These are phyloP conservation scores for Yarrowia sp. DNA, from an alignment of 805 yeast species.

Conservation along the genomic window DNA sequence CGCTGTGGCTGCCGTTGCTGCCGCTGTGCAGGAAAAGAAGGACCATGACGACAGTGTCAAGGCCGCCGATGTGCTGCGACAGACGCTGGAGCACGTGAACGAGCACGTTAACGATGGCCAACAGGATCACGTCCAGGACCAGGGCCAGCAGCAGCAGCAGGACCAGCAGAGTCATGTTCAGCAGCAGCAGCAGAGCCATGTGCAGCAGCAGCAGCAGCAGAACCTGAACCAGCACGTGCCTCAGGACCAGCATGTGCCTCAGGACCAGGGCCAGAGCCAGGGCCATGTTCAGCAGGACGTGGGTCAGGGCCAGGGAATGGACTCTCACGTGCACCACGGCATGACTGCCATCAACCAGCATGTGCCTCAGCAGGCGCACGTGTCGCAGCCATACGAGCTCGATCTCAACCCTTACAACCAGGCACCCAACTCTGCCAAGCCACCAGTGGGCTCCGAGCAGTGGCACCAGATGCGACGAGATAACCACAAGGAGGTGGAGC, in stretches of 20 bases:
- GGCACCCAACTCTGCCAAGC: slow-evolving; percentile 40
- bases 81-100: slow-evolving; percentile 9
- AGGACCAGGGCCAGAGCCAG: not conserved
- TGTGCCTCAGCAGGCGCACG: not conserved
- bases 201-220: not conserved
- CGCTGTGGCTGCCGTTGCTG: slow-evolving; percentile 25
- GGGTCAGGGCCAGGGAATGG: not conserved
- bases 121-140: not conserved
- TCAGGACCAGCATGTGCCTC: not conserved
- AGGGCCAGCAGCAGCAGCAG: not conserved
- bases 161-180: not conserved
- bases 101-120: not conserved
- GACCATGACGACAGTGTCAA: slow-evolving; percentile 17
- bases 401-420: slow-evolving; percentile 1
- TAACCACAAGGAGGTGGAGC: slow-evolving; percentile 93
- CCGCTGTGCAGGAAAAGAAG: slow-evolving; percentile 21
- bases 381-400: not conserved
- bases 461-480: slow-evolving; percentile 81
- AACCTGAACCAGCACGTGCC: not conserved
- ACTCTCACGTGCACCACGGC: slow-evolving; percentile 8
- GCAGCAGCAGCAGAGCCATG: not conserved
- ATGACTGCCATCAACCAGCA: slow-evolving; percentile 17
- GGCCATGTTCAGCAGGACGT: not conserved
- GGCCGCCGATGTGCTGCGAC: slow-evolving; percentile 14
- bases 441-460: slow-evolving; percentile 72